phyloP scores from a whole-genome alignment of 2,329 filamentous ascomycete genomes.

The Aspergillus puulaauensis region DNA sequence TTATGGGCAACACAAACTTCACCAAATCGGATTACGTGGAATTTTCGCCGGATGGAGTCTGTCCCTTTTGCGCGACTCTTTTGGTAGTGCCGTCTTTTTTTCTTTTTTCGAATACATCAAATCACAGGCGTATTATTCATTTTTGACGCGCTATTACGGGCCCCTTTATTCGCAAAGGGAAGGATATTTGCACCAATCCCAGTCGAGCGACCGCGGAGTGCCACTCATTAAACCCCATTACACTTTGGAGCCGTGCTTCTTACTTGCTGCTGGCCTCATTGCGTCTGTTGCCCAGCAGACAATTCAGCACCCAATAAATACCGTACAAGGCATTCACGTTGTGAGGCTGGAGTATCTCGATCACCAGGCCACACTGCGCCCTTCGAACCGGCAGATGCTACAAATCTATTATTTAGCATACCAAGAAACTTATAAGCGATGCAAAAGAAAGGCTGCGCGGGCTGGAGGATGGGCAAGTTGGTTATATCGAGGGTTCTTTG shows the following conservation, averaged over 20 bases:
- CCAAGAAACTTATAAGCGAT: constrained; percentile 58
- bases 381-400: constrained; percentile 45
- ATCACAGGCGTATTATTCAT: constrained; percentile 61
- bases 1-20: constrained; percentile 58
- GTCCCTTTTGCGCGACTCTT: constrained; percentile 59
- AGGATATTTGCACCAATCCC: constrained; percentile 27
- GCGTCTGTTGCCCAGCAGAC: constrained; percentile 60
- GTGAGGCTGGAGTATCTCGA: constrained; percentile 61
- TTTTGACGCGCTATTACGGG: constrained; percentile 60
- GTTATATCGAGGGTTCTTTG: constrained; percentile 58
- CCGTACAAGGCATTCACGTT: constrained; percentile 62
- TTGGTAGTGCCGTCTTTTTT: constrained; percentile 64
- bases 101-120: constrained; percentile 64
- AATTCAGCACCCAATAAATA: constrained; percentile 59
- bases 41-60: constrained; percentile 64
- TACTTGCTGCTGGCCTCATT: constrained; percentile 59
- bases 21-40: constrained; percentile 59
- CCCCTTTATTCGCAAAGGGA: constrained; percentile 30
- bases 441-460: constrained; percentile 49
- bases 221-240: constrained; percentile 61
- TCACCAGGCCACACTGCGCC: constrained; percentile 47
- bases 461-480: constrained; percentile 57
- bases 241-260: constrained; percentile 60
- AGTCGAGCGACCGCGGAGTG: constrained; percentile 33
- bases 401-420: constrained; percentile 61